These are phyloP conservation scores for Clathrospora elynae DNA, from an alignment of 2,329 filamentous ascomycete species.

Conservation along the genomic window DNA sequence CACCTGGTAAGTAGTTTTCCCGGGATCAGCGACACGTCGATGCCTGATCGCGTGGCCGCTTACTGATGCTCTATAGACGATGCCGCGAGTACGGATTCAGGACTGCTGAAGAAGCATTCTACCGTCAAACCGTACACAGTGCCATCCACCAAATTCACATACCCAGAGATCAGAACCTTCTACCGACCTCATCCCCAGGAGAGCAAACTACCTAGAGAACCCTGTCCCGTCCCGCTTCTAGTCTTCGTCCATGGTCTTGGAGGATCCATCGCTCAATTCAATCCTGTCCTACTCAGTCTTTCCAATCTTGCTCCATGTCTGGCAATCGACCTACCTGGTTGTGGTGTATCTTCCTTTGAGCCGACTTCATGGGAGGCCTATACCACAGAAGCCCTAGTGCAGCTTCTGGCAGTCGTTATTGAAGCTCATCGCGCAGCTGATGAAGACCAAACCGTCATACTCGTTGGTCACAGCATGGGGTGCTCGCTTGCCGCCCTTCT, in stretches of 20 bases:
- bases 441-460: slow-evolving; percentile 70
- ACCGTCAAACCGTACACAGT: slow-evolving; percentile 75
- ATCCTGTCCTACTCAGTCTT: slow-evolving; percentile 78
- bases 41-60: slow-evolving; percentile 16
- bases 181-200: slow-evolving; percentile 80
- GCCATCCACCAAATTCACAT: slow-evolving; percentile 64
- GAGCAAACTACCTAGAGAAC: slow-evolving; percentile 75
- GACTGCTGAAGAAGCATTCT: slow-evolving; percentile 79
- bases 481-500: slow-evolving; percentile 76
- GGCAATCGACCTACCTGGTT: slow-evolving; percentile 88
- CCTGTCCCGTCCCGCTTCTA: slow-evolving; percentile 76
- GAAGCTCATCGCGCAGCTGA: slow-evolving; percentile 71
- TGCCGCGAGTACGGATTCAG: slow-evolving; percentile 69
- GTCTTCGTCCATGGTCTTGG: slow-evolving; percentile 93
- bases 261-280: slow-evolving; percentile 89
- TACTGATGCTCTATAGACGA: slow-evolving; percentile 37
- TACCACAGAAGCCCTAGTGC: slow-evolving; percentile 72
- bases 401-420: slow-evolving; percentile 76
- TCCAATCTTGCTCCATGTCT: slow-evolving; percentile 83
- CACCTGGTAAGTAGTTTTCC: slow-evolving; percentile 34
- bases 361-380: slow-evolving; percentile 79
- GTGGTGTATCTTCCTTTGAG: slow-evolving; percentile 77
- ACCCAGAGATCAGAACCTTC: slow-evolving; percentile 80
- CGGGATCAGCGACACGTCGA: slow-evolving; percentile 12
- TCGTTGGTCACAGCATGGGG: slow-evolving; percentile 91